phyloP scores from a whole-genome alignment of 441 rosid genomes.

The Omphalea diandra region DNA sequence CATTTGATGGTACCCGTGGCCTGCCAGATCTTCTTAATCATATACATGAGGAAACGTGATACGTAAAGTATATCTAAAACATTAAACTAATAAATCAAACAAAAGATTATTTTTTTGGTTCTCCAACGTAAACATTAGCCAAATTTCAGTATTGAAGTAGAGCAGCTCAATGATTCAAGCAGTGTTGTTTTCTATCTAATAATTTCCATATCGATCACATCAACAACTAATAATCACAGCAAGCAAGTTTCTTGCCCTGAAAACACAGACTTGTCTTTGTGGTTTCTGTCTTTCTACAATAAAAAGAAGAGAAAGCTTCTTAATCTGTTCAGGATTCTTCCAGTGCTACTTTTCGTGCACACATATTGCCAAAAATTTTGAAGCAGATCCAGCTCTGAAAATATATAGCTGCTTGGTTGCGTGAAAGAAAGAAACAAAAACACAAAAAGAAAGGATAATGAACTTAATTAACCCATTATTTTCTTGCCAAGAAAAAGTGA shows the following conservation, averaged over 20 bases:
- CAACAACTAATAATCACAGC: conserved; percentile 3
- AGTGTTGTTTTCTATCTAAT: not conserved
- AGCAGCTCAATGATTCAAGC: no score
- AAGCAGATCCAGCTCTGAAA: conserved; percentile 9
- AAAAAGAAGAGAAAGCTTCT: conserved; percentile 36
- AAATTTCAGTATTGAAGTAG: no score
- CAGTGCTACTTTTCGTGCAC: conserved; percentile 18
- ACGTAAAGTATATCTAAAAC: conserved; percentile 3
- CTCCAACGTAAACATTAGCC: no score
- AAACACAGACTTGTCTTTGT: not conserved
- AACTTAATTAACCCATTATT: not conserved
- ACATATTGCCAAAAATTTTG: conserved; percentile 7
- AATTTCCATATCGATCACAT: conserved; percentile 15
- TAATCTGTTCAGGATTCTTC: conserved; percentile 14
- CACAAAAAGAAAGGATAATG: not conserved
- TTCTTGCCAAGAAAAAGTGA: no score
- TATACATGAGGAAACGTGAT: conserved; percentile 12
- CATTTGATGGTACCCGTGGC: conserved; percentile 17
- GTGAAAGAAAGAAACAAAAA: not conserved
- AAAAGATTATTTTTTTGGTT: not conserved
- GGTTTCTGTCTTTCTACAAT: conserved; percentile 13
- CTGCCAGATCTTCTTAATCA: conserved; percentile 14
- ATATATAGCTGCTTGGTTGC: not conserved
- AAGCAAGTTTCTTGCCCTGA: conserved; percentile 16
- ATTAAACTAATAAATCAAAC: not conserved